These are phyloP conservation scores for Aspergillus fumigatus DNA, from an alignment of 2,329 filamentous ascomycete species.

Conservation along the genomic window DNA sequence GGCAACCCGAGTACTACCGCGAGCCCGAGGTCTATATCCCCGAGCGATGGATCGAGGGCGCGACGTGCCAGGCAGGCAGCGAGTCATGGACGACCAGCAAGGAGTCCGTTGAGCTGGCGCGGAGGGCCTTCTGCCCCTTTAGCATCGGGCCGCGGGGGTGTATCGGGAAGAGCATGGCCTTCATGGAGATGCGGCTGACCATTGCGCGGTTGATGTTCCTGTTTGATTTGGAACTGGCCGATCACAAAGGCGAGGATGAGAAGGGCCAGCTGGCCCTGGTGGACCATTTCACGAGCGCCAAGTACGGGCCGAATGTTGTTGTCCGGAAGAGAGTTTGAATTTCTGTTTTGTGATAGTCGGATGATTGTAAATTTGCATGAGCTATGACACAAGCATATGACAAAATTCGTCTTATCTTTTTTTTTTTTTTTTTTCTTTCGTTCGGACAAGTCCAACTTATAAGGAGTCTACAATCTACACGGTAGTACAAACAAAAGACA, in stretches of 20 bases:
- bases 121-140: slow-evolving; percentile 66
- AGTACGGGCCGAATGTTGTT: slow-evolving; percentile 35
- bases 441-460: background rate
- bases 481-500: background rate
- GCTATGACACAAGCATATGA: background rate
- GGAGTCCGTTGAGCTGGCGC: slow-evolving; percentile 50
- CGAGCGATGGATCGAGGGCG: slow-evolving; percentile 60
- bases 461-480: background rate
- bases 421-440: no score
- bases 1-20: slow-evolving; percentile 60
- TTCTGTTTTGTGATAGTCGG: background rate
- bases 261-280: slow-evolving; percentile 32
- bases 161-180: slow-evolving; percentile 41
- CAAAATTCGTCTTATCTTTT: no score
- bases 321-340: background rate
- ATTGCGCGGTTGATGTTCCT: slow-evolving; percentile 36
- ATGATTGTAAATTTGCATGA: background rate
- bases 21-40: slow-evolving; percentile 56
- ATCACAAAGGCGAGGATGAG: slow-evolving; percentile 31
- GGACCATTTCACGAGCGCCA: slow-evolving; percentile 37
- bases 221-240: slow-evolving; percentile 36
- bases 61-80: slow-evolving; percentile 34
- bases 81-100: slow-evolving; percentile 41
- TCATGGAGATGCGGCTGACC: slow-evolving; percentile 40
- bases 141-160: slow-evolving; percentile 40